phyloP scores from a whole-genome alignment of 345 rosid genomes.

The Eutrema heterophyllum region DNA sequence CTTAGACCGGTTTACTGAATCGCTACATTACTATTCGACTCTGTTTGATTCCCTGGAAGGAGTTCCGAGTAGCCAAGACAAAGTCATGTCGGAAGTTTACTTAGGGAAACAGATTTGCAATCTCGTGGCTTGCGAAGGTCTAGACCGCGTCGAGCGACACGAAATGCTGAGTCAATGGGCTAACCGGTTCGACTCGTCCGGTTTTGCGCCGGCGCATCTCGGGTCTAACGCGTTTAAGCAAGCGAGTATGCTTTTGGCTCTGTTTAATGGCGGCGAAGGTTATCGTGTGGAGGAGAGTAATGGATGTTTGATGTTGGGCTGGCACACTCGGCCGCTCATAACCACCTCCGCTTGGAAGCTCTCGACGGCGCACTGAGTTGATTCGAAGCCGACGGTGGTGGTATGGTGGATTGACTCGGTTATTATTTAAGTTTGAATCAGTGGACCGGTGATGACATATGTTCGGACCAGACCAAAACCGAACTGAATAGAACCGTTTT shows the following conservation, averaged over 20 bases:
- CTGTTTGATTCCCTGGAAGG: constrained; percentile 84
- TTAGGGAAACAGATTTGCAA: constrained; percentile 86
- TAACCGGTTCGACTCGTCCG: constrained; percentile 51
- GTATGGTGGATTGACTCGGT: background rate
- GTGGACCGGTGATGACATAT: constrained; percentile 35
- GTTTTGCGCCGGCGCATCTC: constrained; percentile 61
- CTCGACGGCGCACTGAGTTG: constrained; percentile 30
- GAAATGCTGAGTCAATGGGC: constrained; percentile 68
- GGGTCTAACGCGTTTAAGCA: constrained; percentile 90
- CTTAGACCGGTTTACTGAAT: constrained; percentile 79
- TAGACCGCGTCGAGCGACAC: constrained; percentile 76
- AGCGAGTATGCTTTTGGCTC: constrained; percentile 70
- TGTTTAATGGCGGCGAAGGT: constrained; percentile 76
- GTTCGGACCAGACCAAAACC: constrained; percentile 27
- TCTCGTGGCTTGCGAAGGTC: constrained; percentile 74
- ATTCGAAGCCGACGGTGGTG: background rate
- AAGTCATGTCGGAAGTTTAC: constrained; percentile 72
- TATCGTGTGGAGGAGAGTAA: constrained; percentile 78
- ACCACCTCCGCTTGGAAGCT: constrained; percentile 86
- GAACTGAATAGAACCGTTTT: constrained; percentile 34
- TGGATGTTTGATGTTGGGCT: constrained; percentile 80
- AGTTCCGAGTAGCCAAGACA: constrained; percentile 40
- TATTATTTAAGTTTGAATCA: constrained; percentile 12
- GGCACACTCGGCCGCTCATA: constrained; percentile 82
- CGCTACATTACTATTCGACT: constrained; percentile 77